Evolutionary conservation across 1,284 basidiomycete genomes (phyloP).

Genomic region (Xerocomus minutiporus): DNA sequence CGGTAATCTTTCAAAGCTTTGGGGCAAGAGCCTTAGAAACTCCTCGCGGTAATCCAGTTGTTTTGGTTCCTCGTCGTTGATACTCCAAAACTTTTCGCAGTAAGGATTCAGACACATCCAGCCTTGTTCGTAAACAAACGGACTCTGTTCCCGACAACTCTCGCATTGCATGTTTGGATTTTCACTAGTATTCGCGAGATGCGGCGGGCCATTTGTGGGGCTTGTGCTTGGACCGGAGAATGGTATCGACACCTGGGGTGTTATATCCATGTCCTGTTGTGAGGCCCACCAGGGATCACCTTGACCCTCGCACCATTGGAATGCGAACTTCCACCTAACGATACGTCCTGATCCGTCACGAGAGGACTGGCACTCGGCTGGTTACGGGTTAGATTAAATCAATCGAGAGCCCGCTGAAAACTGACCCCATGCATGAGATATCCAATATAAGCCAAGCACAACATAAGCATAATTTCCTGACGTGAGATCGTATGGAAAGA

Average conservation of each 20-base stretch:
- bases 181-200: neutral
- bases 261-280: slow-evolving; percentile 1
- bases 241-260: neutral
- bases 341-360: slow-evolving; percentile 45
- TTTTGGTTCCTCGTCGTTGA: slow-evolving; percentile 29
- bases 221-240: neutral
- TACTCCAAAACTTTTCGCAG: slow-evolving; percentile 55
- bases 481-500: slow-evolving; percentile 65
- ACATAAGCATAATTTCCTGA: slow-evolving; percentile 55
- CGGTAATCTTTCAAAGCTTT: slow-evolving; percentile 26
- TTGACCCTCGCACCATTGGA: slow-evolving; percentile 73
- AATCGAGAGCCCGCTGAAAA: slow-evolving; percentile 4
- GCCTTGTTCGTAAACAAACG: slow-evolving; percentile 48
- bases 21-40: slow-evolving; percentile 41
- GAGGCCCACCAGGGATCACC: slow-evolving; percentile 36
- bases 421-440: slow-evolving; percentile 70
- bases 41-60: slow-evolving; percentile 42
- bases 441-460: slow-evolving; percentile 68
- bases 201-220: neutral
- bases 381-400: slow-evolving; percentile 13
- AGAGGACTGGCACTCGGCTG: slow-evolving; percentile 61
- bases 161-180: slow-evolving; percentile 23
- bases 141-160: slow-evolving; percentile 41
- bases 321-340: slow-evolving; percentile 72
- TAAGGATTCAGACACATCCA: slow-evolving; percentile 61